phyloP scores from a whole-genome alignment of 179 eudicot species.

The Sideroxylon spinosum region DNA sequence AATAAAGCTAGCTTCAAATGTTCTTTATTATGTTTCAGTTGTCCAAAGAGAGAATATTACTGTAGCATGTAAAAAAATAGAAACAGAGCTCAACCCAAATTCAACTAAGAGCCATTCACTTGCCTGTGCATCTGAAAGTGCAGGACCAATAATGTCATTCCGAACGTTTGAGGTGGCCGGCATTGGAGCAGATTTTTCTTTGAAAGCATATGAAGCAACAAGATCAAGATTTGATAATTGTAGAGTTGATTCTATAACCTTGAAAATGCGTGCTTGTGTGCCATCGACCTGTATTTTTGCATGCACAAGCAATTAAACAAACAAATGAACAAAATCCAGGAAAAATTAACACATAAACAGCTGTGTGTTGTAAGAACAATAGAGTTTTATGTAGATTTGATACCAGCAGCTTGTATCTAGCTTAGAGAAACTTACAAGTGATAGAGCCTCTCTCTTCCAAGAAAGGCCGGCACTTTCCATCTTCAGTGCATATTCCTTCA shows the following conservation, averaged over 20 bases:
- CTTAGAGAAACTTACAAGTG: constrained; percentile 48
- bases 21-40: not conserved
- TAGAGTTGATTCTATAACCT: constrained; percentile 73
- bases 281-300: constrained; percentile 53
- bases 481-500: constrained; percentile 45
- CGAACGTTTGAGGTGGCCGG: constrained; percentile 60
- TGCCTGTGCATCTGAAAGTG: constrained; percentile 74
- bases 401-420: not conserved
- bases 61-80: not conserved
- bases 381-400: not conserved
- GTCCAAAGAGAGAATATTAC: not conserved
- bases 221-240: constrained; percentile 81
- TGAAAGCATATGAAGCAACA: constrained; percentile 61
- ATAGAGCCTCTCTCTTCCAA: constrained; percentile 72
- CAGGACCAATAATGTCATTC: constrained; percentile 72
- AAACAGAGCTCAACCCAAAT: constrained; percentile 1
- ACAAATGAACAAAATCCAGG: not conserved
- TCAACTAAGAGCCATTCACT: constrained; percentile 23
- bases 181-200: constrained; percentile 54
- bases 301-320: not conserved
- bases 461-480: constrained; percentile 65
- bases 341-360: not conserved
- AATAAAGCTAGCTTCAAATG: not conserved
- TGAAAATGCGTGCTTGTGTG: constrained; percentile 58
- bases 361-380: not conserved